Evolutionary conservation across 164 flowering plant species (phyloP), one percentile per base, ranked within the genome.

Genomic region (Aristolochia fimbriata): DNA sequence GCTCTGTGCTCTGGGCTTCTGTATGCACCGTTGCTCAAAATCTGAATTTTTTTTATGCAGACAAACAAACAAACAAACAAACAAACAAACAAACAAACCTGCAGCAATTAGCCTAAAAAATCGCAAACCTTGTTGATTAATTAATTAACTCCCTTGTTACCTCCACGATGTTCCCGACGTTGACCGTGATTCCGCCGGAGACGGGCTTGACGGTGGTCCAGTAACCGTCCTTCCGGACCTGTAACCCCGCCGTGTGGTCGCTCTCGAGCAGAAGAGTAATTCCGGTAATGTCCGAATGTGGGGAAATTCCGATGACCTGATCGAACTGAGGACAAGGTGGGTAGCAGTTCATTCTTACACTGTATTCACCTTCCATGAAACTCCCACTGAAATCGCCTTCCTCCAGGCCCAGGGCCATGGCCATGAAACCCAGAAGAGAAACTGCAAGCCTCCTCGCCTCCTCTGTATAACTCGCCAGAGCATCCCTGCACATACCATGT

Each of bases 11-110:
- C 53, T 21, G 66, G 11, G 15, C 52, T 17, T 47, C 15, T 25
- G 66, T 55, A 55, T 15, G 25, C 55, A 45, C 66, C 66, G 56
- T 63, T 63, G 54, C 65, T 62, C 58, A 62, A 53, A 0, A 62
- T 24, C 65, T 62, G 65, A 27, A 62, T 15, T 21, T 52, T 25
- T n/a, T n/a, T n/a, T 57, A n/a, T n/a, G n/a, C n/a, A 47, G 51
- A 22, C 20, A 45, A 58, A 49, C 59, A 4, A 19, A 30, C 20
- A 8, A 19, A 7, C 12, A 2, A 37, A 9, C 59, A 43, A 31
- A 15, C 30, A 15, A 16, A 7, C 59, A 4, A 19, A 30, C 20
- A 8, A 19, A 7, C 12, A 2, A 37, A 9, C 59, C 22, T n/a
- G n/a, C n/a, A n/a, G n/a, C 15, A 41, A 21, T 7, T 13, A 41